A percentile compares a stretch with the other conserved stretches of the same genome.
phyloP scores from a whole-genome alignment of 352 stramenopile species.

The Globisporangium perplexum region DNA sequence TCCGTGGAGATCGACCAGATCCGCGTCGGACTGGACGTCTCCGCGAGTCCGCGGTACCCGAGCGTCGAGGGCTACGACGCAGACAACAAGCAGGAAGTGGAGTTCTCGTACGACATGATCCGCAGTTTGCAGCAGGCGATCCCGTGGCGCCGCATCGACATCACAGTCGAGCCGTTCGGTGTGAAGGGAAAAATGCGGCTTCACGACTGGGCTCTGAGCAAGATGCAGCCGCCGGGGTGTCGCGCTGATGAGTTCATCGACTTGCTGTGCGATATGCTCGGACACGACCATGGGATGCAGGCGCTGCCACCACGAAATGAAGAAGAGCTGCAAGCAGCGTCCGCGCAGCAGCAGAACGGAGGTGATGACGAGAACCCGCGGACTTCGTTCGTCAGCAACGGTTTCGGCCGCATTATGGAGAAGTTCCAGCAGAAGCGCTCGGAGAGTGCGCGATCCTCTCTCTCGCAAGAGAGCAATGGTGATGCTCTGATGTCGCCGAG shows the following conservation, averaged over 20 bases:
- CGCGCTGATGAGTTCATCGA: conserved; percentile 67
- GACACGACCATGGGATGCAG: conserved; percentile 46
- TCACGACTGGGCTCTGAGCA: conserved; percentile 79
- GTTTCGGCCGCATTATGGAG: conserved; percentile 5
- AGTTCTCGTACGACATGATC: conserved; percentile 64
- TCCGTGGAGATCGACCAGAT: conserved; percentile 20
- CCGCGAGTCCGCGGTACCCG: conserved; percentile 19
- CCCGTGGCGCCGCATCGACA: conserved; percentile 57
- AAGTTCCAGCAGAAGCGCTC: conserved; percentile 3
- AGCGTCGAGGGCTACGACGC: conserved; percentile 61
- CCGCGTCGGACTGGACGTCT: conserved; percentile 7
- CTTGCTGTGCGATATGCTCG: conserved; percentile 62
- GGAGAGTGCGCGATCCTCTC: not conserved
- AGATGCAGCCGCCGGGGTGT: conserved; percentile 66
- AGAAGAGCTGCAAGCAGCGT: not conserved
- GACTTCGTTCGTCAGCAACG: conserved; percentile 2
- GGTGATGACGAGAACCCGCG: not conserved
- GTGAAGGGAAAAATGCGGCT: conserved; percentile 67
- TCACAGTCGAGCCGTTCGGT: conserved; percentile 53
- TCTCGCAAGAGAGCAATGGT: not conserved
- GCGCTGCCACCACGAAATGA: not conserved
- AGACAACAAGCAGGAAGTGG: conserved; percentile 77
- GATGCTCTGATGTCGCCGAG: not conserved
- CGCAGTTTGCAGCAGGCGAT: conserved; percentile 40
- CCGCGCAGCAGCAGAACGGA: not conserved